These are phyloP conservation scores for Claviceps arundinis DNA, from an alignment of 2,329 filamentous ascomycete species.

Conservation along the genomic window DNA sequence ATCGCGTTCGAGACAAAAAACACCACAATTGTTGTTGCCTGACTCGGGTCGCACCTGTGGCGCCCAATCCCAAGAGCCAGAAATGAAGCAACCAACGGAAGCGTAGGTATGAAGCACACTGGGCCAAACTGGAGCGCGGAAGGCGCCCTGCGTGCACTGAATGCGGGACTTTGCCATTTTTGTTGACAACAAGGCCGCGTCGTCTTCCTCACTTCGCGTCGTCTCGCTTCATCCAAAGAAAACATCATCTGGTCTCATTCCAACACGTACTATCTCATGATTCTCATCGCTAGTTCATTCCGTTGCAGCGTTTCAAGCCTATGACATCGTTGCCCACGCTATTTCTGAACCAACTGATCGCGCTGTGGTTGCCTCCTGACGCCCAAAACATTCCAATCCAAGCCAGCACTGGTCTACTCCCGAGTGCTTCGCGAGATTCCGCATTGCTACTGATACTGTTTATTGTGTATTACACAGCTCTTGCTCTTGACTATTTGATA, in stretches of 20 bases:
- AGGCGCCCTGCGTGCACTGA: background rate
- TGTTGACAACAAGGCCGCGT: background rate
- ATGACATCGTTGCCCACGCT: background rate
- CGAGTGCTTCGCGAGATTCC: slow-evolving; percentile 3
- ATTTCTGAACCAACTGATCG: background rate
- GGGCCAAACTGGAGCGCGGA: background rate
- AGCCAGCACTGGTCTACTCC: background rate
- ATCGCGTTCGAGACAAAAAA: too few relatives aligned
- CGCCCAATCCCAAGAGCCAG: background rate
- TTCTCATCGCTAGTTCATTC: background rate
- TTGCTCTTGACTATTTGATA: background rate
- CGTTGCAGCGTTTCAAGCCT: background rate
- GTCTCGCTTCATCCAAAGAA: background rate
- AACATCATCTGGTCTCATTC: background rate
- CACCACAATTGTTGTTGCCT: background rate
- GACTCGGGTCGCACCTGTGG: background rate
- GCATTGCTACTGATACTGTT: slow-evolving; percentile 1
- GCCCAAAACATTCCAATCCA: background rate
- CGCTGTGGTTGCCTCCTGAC: background rate
- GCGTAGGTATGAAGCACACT: too few relatives aligned
- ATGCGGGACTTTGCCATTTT: background rate
- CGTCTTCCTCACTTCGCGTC: background rate
- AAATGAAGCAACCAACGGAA: background rate
- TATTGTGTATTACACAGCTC: background rate
- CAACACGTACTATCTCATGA: background rate